Percentiles rank a stretch among this genome's conserved stretches.
Conservation (phyloP, 345 rosid species). For the Carallia pectinifolia region DNA sequence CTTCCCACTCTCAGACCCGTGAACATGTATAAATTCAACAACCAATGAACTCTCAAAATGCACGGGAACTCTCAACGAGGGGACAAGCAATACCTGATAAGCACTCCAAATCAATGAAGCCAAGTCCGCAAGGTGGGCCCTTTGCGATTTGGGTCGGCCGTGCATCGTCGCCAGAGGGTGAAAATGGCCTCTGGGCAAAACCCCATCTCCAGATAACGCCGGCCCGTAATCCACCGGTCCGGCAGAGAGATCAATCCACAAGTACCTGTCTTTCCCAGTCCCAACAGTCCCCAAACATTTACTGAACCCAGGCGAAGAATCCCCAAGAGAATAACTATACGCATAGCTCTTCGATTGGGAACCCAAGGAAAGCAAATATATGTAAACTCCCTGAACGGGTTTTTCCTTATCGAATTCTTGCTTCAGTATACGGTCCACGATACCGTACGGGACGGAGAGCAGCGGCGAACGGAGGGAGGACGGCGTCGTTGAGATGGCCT, state of each 20-base stretch:
- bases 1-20: slow-evolving; percentile 45
- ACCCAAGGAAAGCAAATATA: slow-evolving; percentile 73
- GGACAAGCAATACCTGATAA: slow-evolving; percentile 86
- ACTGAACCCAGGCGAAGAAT: slow-evolving; percentile 77
- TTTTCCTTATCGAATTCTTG: slow-evolving; percentile 69
- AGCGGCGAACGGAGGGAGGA: slow-evolving; percentile 65
- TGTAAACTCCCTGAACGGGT: slow-evolving; percentile 58
- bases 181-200: slow-evolving; percentile 83
- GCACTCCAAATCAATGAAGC: slow-evolving; percentile 86
- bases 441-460: slow-evolving; percentile 46
- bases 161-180: slow-evolving; percentile 85
- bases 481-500: slow-evolving; percentile 37
- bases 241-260: slow-evolving; percentile 89
- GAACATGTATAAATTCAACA: slow-evolving; percentile 73
- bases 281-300: slow-evolving; percentile 81
- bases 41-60: slow-evolving; percentile 71
- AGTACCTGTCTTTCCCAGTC: slow-evolving; percentile 85
- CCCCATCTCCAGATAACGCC: slow-evolving; percentile 89
- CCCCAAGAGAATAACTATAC: slow-evolving; percentile 67
- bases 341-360: slow-evolving; percentile 59
- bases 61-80: slow-evolving; percentile 85
- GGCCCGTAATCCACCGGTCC: slow-evolving; percentile 98
- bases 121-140: slow-evolving; percentile 67
- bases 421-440: slow-evolving; percentile 52
- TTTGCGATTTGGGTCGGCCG: slow-evolving; percentile 82